Evolutionary conservation across 129 eudicot genomes (phyloP), one percentile per base, ranked within the genome.

Genomic region (Helichrysum umbraculigerum): DNA sequence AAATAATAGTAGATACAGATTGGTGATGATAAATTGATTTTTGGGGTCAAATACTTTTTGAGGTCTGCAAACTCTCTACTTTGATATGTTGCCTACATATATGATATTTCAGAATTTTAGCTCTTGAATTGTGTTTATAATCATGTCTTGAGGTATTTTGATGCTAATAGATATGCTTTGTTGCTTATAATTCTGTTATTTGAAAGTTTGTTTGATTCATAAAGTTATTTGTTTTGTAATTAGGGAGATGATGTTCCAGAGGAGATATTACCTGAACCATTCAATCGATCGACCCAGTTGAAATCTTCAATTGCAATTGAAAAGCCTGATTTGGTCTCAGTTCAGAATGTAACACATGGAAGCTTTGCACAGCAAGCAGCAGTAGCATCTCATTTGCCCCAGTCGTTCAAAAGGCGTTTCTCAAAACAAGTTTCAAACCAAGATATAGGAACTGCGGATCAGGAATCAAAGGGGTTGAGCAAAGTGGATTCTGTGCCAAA

Each of bases 201-300:
- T 16, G 12, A 57, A 57, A 19, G 62, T 57, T 57, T 63, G 41
- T 29, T 29, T 60, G 10, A 35, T 34, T 73, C 30, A 67, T 30
- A 74, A 54, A 14, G 32, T 44, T 29, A 60, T 44, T 67, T 25
- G 28, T 73, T 21, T 66, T 47, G n/a, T 32, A 7, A 66, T 61
- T 74, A 92, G 96, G 89, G 71, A 32, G 90, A 83, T 77, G 96
- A 92, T 21, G 84, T 92, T 76, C 96, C 93, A 4, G 90, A 84
- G 75, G 96, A 76, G 73, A 56, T 28, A 25, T 78, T 92, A 28
- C 98, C 98, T 3, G 85, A 66, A 17, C 90, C 91, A 56, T 86
- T 90, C 66, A 75, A 76, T 73, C 76, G 34, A 44, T 32, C 79
- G 32, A 82, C 33, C 68, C 66, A 44, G 58, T 51, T 61, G 16